Percentiles rank a stretch among this genome's conserved stretches.
Conservation (phyloP, 306 rosid genomes). For the Vicia villosa region DNA sequence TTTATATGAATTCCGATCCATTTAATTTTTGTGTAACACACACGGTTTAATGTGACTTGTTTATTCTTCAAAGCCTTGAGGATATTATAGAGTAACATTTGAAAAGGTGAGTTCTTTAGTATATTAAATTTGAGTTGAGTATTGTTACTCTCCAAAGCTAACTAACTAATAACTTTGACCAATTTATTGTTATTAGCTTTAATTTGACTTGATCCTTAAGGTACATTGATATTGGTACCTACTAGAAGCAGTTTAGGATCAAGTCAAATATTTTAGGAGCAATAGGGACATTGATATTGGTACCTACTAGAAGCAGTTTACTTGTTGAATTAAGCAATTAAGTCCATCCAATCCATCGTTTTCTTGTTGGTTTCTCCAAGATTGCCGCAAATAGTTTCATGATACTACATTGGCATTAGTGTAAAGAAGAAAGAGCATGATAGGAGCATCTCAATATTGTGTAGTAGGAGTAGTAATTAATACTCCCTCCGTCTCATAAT, state of each 20-base stretch:
- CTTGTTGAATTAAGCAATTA: conserved; percentile 25
- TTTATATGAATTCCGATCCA: background rate
- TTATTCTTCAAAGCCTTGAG: background rate
- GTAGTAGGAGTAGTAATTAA: background rate
- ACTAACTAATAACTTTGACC: too few species aligned
- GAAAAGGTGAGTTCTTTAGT: too few species aligned
- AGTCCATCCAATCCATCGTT: conserved; percentile 24
- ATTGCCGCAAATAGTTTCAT: conserved; percentile 27
- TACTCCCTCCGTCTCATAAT: too few species aligned
- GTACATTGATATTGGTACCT: too few species aligned
- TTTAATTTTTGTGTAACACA: too few species aligned
- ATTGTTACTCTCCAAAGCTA: too few species aligned
- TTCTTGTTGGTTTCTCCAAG: conserved; percentile 33
- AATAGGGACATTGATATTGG: background rate
- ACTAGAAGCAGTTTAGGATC: too few species aligned
- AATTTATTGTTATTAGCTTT: too few species aligned
- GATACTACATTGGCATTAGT: conserved; percentile 23
- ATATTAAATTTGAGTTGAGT: too few species aligned
- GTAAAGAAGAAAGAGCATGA: conserved; percentile 12
- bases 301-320: background rate
- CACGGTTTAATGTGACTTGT: background rate
- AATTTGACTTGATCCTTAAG: too few species aligned
- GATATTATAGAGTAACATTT: background rate
- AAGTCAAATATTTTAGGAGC: background rate
- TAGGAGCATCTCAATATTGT: background rate